phyloP scores from a whole-genome alignment of 768 basidiomycete species.

The Leccinellum rugosiceps region DNA sequence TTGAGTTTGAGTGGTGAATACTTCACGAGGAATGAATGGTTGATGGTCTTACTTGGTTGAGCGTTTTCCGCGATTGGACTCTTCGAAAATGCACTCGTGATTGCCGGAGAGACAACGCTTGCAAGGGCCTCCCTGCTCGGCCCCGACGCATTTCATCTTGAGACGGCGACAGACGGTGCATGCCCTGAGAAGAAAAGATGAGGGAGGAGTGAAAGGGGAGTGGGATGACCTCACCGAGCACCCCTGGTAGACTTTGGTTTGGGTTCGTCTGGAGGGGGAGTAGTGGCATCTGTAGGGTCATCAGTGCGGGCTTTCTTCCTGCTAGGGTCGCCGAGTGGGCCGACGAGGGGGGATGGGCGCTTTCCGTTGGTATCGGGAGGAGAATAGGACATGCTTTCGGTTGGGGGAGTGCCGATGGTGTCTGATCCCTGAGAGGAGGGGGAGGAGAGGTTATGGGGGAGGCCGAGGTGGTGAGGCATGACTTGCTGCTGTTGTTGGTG shows the following conservation, averaged over 20 bases:
- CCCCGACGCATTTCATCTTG: constrained; percentile 92
- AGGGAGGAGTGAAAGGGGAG: not conserved
- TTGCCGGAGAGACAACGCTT: constrained; percentile 77
- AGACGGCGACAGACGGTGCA: constrained; percentile 89
- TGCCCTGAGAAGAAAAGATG: constrained; percentile 48
- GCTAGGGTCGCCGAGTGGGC: constrained; percentile 34
- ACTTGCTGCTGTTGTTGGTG: constrained; percentile 44
- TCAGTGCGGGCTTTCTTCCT: constrained; percentile 65
- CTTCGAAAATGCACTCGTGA: constrained; percentile 95
- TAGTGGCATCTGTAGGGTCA: constrained; percentile 45
- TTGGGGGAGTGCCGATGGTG: constrained; percentile 68
- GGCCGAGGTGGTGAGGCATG: constrained; percentile 51
- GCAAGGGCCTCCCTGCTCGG: constrained; percentile 88
- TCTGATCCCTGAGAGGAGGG: constrained; percentile 82
- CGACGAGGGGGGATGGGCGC: constrained; percentile 52
- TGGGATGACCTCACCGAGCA: constrained; percentile 55
- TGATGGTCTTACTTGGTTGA: constrained; percentile 62
- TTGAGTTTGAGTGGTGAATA: constrained; percentile 29
- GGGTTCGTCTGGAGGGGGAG: constrained; percentile 52
- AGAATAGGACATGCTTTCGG: constrained; percentile 53
- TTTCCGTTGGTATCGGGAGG: constrained; percentile 61
- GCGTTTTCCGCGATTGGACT: constrained; percentile 92
- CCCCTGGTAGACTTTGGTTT: constrained; percentile 86
- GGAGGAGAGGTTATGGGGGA: constrained; percentile 63
- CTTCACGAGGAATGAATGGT: constrained; percentile 17